phyloP scores from a whole-genome alignment of 768 basidiomycete genomes.

The Phlebiopsis flavidoalba region DNA sequence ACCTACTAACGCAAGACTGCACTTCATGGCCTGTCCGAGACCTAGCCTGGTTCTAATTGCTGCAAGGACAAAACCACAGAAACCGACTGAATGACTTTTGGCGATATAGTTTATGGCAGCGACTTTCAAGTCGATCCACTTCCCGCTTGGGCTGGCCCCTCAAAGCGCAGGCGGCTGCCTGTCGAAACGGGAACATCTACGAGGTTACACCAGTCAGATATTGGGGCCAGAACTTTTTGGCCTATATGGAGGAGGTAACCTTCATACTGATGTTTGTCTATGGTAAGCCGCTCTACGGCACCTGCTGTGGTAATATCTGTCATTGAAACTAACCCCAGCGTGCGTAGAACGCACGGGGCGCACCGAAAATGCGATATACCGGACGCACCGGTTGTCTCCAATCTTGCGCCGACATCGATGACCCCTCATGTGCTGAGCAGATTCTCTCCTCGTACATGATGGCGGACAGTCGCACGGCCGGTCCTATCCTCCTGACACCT shows the following conservation, averaged over 20 bases:
- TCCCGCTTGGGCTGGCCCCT: background rate
- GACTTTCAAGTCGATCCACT: background rate
- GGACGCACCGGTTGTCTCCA: background rate
- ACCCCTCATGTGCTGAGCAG: background rate
- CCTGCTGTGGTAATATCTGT: background rate
- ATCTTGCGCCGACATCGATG: background rate
- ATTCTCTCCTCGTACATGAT: background rate
- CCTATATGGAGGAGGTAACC: background rate
- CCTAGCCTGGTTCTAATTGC: background rate
- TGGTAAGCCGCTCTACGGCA: background rate
- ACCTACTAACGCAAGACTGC: background rate
- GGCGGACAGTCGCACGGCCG: background rate
- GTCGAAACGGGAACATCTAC: background rate
- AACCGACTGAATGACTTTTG: background rate
- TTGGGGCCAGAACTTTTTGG: background rate
- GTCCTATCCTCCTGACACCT: background rate
- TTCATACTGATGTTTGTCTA: background rate
- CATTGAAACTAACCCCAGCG: background rate
- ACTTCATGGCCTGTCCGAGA: background rate
- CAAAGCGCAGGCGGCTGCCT: background rate
- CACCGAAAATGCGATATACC: background rate
- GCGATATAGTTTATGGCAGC: slow-evolving; percentile 1
- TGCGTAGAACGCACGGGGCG: background rate
- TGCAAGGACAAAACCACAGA: background rate
- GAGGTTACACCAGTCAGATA: background rate